These are phyloP conservation scores for Cyclocybe aegerita DNA, from an alignment of 768 basidiomycete genomes.

Conservation along the genomic window DNA sequence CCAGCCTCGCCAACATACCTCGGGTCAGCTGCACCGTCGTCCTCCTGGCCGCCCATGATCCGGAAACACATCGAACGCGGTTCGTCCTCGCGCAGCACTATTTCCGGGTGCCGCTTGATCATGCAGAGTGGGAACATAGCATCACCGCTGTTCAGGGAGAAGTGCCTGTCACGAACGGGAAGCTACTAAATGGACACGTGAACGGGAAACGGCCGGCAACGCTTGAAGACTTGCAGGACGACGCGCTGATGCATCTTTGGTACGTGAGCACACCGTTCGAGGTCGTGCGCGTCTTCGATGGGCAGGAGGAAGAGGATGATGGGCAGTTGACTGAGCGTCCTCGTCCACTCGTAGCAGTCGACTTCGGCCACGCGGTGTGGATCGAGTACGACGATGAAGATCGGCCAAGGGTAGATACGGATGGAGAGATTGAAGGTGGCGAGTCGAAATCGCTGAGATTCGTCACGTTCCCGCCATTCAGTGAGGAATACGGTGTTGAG, in stretches of 20 bases:
- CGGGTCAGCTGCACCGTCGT: constrained; percentile 73
- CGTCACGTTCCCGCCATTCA: constrained; percentile 66
- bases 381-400: constrained; percentile 50
- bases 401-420: not conserved
- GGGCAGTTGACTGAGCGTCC: constrained; percentile 42
- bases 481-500: constrained; percentile 28
- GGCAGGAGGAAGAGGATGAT: constrained; percentile 40
- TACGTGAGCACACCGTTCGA: constrained; percentile 73
- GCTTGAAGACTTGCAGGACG: constrained; percentile 32
- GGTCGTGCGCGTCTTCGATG: constrained; percentile 64
- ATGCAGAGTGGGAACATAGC: constrained; percentile 25
- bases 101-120: constrained; percentile 62
- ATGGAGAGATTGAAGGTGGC: constrained; percentile 1
- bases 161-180: not conserved
- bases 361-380: constrained; percentile 89
- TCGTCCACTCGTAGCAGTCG: constrained; percentile 74
- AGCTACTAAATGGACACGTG: not conserved
- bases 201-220: not conserved
- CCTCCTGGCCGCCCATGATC: constrained; percentile 62
- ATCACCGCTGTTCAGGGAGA: not conserved
- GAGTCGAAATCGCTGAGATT: constrained; percentile 58
- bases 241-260: constrained; percentile 67
- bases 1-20: constrained; percentile 60
- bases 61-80: constrained; percentile 53
- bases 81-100: constrained; percentile 77